phyloP scores from a whole-genome alignment of 352 stramenopile species.

The Pythium sp. region DNA sequence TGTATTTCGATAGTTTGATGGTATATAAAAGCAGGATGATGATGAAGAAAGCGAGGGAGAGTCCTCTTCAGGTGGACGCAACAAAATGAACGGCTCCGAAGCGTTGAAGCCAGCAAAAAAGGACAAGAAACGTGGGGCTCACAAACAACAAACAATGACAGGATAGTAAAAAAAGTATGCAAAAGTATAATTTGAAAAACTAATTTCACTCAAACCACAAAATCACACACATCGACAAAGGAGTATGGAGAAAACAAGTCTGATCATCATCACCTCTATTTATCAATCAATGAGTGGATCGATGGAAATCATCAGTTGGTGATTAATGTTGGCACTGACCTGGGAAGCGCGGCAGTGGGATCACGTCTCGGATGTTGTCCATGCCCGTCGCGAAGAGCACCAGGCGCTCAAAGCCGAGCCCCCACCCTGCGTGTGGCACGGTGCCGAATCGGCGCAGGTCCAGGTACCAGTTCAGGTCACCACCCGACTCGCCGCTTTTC shows the following conservation, averaged over 20 bases:
- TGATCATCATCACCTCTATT: not conserved
- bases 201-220: conserved; percentile 1
- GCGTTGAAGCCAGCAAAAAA: not conserved
- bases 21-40: conserved; percentile 5
- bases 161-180: conserved; percentile 8
- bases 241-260: not conserved
- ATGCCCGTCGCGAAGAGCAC: conserved; percentile 97
- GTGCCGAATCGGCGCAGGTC: conserved; percentile 96
- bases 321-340: conserved; percentile 85
- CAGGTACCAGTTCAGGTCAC: conserved; percentile 96
- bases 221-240: not conserved
- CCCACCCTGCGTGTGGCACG: conserved; percentile 97
- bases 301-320: not conserved
- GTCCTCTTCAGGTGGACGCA: not conserved
- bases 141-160: conserved; percentile 2
- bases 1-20: conserved; percentile 13
- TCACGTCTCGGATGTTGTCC: conserved; percentile 98
- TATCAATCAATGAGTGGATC: not conserved
- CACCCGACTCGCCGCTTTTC: conserved; percentile 9
- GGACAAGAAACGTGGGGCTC: not conserved
- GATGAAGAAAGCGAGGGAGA: conserved; percentile 11
- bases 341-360: conserved; percentile 95
- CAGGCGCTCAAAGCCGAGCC: conserved; percentile 97
- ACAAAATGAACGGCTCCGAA: not conserved
- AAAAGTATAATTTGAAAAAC: conserved; percentile 15